A percentile compares a stretch with the other conserved stretches of the same genome.
phyloP scores from a whole-genome alignment of 2,329 filamentous ascomycete species.

The Neofusicoccum parvum region DNA sequence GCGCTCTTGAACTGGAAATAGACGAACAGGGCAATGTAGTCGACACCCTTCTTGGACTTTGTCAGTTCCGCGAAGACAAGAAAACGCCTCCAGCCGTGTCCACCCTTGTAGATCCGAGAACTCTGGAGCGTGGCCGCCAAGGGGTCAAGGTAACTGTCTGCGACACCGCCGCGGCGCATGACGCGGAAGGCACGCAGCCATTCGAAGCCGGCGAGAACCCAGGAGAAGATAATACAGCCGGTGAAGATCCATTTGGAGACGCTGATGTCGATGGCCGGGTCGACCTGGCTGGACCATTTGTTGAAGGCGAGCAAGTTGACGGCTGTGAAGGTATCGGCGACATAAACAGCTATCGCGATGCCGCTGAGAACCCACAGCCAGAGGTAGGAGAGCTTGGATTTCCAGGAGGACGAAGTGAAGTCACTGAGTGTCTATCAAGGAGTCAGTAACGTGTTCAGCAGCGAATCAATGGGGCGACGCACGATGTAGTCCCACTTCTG shows the following conservation, averaged over 20 bases:
- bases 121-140: constrained; percentile 84
- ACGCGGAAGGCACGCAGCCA: constrained; percentile 78
- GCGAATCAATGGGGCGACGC: constrained; percentile 39
- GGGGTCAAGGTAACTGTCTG: constrained; percentile 87
- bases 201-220: constrained; percentile 78
- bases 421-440: constrained; percentile 57
- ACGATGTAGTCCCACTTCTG: constrained; percentile 89
- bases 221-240: constrained; percentile 86
- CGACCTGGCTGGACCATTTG: constrained; percentile 81
- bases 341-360: constrained; percentile 81
- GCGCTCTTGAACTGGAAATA: constrained; percentile 82
- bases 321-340: constrained; percentile 88
- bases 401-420: constrained; percentile 81
- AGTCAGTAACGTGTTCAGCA: constrained; percentile 27
- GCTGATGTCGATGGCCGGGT: constrained; percentile 74
- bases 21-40: constrained; percentile 87
- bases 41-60: constrained; percentile 85
- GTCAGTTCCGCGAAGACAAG: constrained; percentile 90
- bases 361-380: constrained; percentile 81
- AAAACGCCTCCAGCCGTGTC: constrained; percentile 84
- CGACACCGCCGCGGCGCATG: constrained; percentile 81
- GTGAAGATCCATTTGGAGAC: constrained; percentile 95
- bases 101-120: constrained; percentile 68
- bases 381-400: constrained; percentile 75
- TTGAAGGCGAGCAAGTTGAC: constrained; percentile 88